Base-by-base conservation (phyloP, 1,284 basidiomycete genomes). In the Marasmius fiardii region DNA sequence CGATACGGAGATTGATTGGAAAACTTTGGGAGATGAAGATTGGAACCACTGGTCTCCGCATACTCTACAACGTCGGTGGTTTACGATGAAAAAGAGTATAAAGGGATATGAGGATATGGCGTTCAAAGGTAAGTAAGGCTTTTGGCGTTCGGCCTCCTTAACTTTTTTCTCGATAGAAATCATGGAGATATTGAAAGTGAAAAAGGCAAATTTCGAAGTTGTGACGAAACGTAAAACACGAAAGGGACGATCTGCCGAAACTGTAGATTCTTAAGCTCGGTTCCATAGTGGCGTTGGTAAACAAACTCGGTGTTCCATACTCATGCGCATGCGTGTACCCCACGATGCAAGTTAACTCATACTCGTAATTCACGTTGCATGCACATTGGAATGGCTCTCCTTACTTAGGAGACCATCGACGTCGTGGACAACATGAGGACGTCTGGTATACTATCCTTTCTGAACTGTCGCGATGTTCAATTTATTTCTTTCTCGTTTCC, bases 11-110 rank as follows among this genome's bases (percentile, higher is more conserved):
- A 88, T 92, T 52, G 86, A 90, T 63, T 92, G 90, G 90, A 91
- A 90, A 67, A 77, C 76, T 16, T 73, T 92, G 21, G 72, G 79
- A 1, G 89, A 92, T 66, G 66, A 81, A 23, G 77, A 85, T 56
- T 92, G 90, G 90, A 90, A 92, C 63, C 65, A 88, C n/a, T 92
- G 87, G 87, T 91, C 88, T 67, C 80, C 88, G 0, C 88, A 91
- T 63, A 75, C 79, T 12, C 71, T 92, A 33, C 89, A 91, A 61
- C 77, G 88, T 39, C 83, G 89, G 49, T 92, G 89, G 89, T 66
- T 83, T 35, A 86, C 85, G 1, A 81, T 92, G 82, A 92, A 91
- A 64, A 75, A 79, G 53, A 73, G 86, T 54, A 78, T 92, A 57
- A 87, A 86, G 65, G 88, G 86, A 18, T 77, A 80, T 59, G 88